Evolutionary conservation across 192 early-diverging fungal species (phyloP).

Genomic region (Borealophlyctis nickersoniae): DNA sequence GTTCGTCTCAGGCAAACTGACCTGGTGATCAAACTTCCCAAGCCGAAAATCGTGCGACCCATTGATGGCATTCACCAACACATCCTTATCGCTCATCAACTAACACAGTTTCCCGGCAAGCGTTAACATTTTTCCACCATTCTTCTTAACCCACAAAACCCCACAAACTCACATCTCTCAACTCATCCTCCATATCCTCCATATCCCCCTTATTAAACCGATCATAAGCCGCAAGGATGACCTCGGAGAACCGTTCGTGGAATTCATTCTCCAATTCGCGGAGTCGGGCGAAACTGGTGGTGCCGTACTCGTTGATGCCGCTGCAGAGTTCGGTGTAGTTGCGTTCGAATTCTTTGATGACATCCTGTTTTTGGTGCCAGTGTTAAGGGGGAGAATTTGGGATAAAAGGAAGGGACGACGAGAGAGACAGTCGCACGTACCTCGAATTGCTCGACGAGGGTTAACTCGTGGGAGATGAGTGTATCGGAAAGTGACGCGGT

Average conservation of each 20-base stretch:
- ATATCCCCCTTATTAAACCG: slow-evolving; percentile 56
- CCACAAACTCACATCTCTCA: slow-evolving; percentile 23
- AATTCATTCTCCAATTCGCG: slow-evolving; percentile 60
- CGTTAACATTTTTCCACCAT: not conserved
- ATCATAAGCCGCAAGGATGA: slow-evolving; percentile 47
- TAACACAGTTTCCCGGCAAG: slow-evolving; percentile 7
- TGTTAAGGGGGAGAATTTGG: slow-evolving; percentile 4
- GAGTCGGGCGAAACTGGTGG: slow-evolving; percentile 48
- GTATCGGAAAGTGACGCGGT: slow-evolving; percentile 41
- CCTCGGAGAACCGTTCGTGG: slow-evolving; percentile 55
- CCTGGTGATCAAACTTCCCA: slow-evolving; percentile 55
- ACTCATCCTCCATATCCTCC: slow-evolving; percentile 24
- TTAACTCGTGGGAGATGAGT: slow-evolving; percentile 54
- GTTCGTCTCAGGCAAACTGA: not conserved
- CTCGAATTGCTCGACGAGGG: slow-evolving; percentile 62
- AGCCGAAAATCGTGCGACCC: slow-evolving; percentile 58
- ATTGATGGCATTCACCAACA: slow-evolving; percentile 55
- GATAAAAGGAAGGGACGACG: slow-evolving; percentile 4
- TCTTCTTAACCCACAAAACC: not conserved
- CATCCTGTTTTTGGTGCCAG: slow-evolving; percentile 32
- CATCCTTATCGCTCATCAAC: slow-evolving; percentile 61
- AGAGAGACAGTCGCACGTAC: no score
- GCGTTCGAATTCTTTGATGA: slow-evolving; percentile 60
- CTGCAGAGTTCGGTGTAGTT: slow-evolving; percentile 55
- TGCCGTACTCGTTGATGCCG: slow-evolving; percentile 47